These are phyloP conservation scores for Antrodiella citrinella DNA, from an alignment of 768 basidiomycete genomes.

Conservation along the genomic window DNA sequence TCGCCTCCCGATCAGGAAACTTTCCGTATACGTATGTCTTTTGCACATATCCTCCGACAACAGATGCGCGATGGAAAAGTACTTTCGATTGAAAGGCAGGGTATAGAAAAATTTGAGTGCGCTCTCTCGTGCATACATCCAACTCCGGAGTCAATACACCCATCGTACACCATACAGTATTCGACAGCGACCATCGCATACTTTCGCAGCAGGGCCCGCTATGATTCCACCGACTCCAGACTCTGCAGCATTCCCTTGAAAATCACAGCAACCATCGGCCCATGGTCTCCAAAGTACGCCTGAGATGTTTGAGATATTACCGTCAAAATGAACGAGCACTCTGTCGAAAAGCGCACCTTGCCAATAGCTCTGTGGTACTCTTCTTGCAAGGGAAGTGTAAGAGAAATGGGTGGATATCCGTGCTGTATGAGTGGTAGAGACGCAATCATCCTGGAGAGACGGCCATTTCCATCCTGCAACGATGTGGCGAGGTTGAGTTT, in stretches of 20 bases:
- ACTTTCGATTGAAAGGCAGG: no score
- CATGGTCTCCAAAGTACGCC: not conserved
- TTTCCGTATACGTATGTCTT: no score
- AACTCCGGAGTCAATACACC: no score
- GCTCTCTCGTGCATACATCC: no score
- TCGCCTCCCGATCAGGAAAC: not conserved
- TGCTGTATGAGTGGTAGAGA: not conserved
- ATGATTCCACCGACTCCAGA: not conserved
- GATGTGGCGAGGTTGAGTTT: no score
- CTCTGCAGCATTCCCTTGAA: not conserved
- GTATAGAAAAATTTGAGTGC: no score
- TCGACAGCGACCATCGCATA: no score
- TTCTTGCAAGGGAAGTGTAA: not conserved
- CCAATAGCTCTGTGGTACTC: not conserved
- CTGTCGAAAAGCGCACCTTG: not conserved
- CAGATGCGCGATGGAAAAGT: no score
- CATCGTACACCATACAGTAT: no score
- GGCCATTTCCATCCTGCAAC: not conserved
- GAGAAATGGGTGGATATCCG: not conserved
- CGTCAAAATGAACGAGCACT: not conserved
- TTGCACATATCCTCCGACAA: no score
- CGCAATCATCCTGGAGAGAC: not conserved
- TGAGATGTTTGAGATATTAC: not conserved
- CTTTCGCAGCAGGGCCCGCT: no score
- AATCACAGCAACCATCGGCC: not conserved